Conservation (phyloP, 106 monocot genomes). For the Dendrobium chrysotoxum region DNA sequence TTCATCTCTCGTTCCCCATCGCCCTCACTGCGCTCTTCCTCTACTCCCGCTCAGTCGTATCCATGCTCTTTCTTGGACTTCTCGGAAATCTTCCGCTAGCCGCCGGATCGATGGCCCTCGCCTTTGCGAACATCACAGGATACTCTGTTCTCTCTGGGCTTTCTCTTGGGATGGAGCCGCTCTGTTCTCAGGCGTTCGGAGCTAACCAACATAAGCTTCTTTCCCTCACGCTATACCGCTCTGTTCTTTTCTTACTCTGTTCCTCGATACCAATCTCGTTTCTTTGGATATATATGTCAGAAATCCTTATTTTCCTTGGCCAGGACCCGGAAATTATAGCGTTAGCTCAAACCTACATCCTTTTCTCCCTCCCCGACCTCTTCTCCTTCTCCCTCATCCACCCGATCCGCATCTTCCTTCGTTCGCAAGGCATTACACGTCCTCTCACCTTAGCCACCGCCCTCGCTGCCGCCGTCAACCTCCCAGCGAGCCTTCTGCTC, state of each 20-base stretch:
- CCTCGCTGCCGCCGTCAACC: slow-evolving; percentile 12
- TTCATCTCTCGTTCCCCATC: slow-evolving; percentile 13
- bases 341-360: slow-evolving; percentile 13
- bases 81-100: slow-evolving; percentile 21
- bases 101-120: slow-evolving; percentile 27
- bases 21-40: slow-evolving; percentile 17
- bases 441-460: slow-evolving; percentile 22
- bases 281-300: slow-evolving; percentile 24
- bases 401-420: slow-evolving; percentile 27
- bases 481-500: slow-evolving; percentile 11
- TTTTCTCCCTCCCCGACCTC: slow-evolving; percentile 23
- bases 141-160: slow-evolving; percentile 66
- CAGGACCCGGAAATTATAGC: slow-evolving; percentile 15
- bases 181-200: slow-evolving; percentile 56
- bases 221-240: slow-evolving; percentile 20
- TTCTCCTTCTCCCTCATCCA: slow-evolving; percentile 29
- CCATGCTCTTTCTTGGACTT: slow-evolving; percentile 24
- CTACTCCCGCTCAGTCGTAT: slow-evolving; percentile 20
- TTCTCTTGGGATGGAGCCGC: slow-evolving; percentile 56
- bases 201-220: slow-evolving; percentile 23
- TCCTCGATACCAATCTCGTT: slow-evolving; percentile 22
- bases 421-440: slow-evolving; percentile 21
- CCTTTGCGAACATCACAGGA: slow-evolving; percentile 69
- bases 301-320: slow-evolving; percentile 14
- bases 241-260: slow-evolving; percentile 18